A percentile compares a stretch with the other conserved stretches of the same genome.
Conservation (phyloP, 2,329 filamentous ascomycete species). For the Seiridium unicorne region DNA sequence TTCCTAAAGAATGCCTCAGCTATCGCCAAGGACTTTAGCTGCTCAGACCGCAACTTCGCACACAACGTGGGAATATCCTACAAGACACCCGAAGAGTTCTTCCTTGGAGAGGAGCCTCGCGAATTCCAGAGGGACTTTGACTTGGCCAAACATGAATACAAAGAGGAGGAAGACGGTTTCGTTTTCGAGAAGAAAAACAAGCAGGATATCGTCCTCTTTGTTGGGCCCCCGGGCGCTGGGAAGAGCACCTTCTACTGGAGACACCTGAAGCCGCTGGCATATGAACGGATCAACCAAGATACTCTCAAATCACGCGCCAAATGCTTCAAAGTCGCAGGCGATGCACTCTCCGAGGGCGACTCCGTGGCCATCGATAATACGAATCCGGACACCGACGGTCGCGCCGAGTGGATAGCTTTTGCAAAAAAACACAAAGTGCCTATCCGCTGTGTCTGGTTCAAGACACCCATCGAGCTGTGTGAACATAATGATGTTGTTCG, state of each 20-base stretch:
- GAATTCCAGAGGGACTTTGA: slow-evolving; percentile 73
- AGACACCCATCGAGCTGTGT: slow-evolving; percentile 64
- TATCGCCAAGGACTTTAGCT: slow-evolving; percentile 59
- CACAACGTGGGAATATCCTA: slow-evolving; percentile 80
- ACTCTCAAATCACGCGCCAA: slow-evolving; percentile 71
- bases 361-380: slow-evolving; percentile 93
- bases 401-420: slow-evolving; percentile 75
- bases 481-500: slow-evolving; percentile 89
- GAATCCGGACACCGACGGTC: slow-evolving; percentile 78
- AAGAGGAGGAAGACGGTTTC: slow-evolving; percentile 25
- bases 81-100: slow-evolving; percentile 89
- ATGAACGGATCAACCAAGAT: slow-evolving; percentile 88
- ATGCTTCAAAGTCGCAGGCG: slow-evolving; percentile 70
- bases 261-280: slow-evolving; percentile 73
- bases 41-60: slow-evolving; percentile 76
- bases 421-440: slow-evolving; percentile 69
- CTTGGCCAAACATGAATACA: slow-evolving; percentile 54
- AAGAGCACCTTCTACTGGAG: slow-evolving; percentile 91
- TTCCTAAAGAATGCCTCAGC: slow-evolving; percentile 36
- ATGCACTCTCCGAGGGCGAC: slow-evolving; percentile 60
- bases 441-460: slow-evolving; percentile 85
- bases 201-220: slow-evolving; percentile 79
- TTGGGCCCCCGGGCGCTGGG: slow-evolving; percentile 83
- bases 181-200: slow-evolving; percentile 60
- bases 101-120: slow-evolving; percentile 65